phyloP scores from a whole-genome alignment of 805 yeast genomes.

The Kodamaea fukazawae region DNA sequence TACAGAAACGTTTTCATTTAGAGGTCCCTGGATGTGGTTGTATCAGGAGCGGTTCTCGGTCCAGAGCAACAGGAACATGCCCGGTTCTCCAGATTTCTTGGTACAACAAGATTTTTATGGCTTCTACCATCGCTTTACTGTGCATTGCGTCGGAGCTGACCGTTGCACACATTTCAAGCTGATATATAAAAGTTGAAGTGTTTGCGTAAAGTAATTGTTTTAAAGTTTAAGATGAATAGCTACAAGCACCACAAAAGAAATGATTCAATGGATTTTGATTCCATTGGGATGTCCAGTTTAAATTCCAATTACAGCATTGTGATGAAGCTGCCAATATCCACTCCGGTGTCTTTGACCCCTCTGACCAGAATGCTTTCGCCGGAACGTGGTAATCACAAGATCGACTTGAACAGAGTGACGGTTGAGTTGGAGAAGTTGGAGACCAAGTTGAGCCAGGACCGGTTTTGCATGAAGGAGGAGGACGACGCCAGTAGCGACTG shows the following conservation, averaged over 20 bases:
- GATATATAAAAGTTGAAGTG: no score
- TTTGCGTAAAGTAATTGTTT: no score
- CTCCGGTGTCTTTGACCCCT: constrained; percentile 2
- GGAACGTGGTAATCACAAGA: background rate
- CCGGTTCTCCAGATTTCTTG: no score
- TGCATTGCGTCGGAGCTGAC: no score
- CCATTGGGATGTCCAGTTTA: constrained; percentile 1
- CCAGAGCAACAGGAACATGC: no score
- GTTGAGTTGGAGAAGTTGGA: constrained; percentile 7
- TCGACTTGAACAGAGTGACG: constrained; percentile 5
- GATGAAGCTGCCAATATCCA: background rate
- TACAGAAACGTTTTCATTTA: no score
- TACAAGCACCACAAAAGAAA: constrained; percentile 3
- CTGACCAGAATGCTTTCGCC: background rate
- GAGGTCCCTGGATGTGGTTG: no score
- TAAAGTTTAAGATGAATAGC: no score
- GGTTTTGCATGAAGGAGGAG: background rate
- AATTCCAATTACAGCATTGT: constrained; percentile 1
- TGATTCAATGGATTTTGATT: constrained; percentile 5
- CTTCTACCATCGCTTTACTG: no score
- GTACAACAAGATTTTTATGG: no score
- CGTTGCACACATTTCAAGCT: no score
- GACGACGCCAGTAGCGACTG: constrained; percentile 1
- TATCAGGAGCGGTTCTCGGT: no score
- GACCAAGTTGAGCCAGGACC: background rate